Conservation (phyloP, 306 rosid species). For the Cucurbita maxima region DNA sequence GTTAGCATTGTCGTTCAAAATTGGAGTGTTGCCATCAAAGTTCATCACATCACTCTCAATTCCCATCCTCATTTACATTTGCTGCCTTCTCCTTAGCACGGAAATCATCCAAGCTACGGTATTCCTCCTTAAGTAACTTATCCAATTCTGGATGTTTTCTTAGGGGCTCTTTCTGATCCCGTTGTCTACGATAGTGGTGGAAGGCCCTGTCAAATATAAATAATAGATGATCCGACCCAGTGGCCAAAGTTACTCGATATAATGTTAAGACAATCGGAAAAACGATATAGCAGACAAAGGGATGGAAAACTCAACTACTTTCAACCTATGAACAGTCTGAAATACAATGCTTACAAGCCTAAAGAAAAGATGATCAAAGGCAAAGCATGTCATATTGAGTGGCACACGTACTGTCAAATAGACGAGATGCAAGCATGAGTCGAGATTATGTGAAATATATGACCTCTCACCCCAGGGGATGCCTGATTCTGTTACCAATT, state of each 20-base stretch:
- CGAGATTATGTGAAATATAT: too few species aligned
- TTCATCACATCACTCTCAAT: conserved; percentile 11
- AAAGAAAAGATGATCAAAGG: neutral
- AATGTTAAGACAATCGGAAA: neutral
- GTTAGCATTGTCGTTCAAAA: conserved; percentile 27
- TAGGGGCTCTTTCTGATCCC: conserved; percentile 36
- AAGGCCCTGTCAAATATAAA: conserved; percentile 72
- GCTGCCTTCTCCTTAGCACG: conserved; percentile 56
- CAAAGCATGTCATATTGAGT: neutral
- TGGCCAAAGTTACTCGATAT: neutral
- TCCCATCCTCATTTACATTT: conserved; percentile 20
- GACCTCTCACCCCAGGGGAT: too few species aligned
- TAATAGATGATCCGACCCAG: neutral
- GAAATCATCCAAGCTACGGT: conserved; percentile 63
- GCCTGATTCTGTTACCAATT: too few species aligned
- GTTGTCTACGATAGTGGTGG: conserved; percentile 57
- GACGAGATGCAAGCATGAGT: too few species aligned
- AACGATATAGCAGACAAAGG: neutral
- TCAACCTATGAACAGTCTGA: neutral
- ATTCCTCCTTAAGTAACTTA: conserved; percentile 61
- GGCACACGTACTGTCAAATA: too few species aligned
- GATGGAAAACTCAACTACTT: neutral
- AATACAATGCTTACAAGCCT: neutral
- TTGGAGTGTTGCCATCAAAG: conserved; percentile 11
- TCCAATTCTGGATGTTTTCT: conserved; percentile 63